Evolutionary conservation across 352 stramenopile genomes (phyloP).

Genomic region (Globisporangium takayamanum): DNA sequence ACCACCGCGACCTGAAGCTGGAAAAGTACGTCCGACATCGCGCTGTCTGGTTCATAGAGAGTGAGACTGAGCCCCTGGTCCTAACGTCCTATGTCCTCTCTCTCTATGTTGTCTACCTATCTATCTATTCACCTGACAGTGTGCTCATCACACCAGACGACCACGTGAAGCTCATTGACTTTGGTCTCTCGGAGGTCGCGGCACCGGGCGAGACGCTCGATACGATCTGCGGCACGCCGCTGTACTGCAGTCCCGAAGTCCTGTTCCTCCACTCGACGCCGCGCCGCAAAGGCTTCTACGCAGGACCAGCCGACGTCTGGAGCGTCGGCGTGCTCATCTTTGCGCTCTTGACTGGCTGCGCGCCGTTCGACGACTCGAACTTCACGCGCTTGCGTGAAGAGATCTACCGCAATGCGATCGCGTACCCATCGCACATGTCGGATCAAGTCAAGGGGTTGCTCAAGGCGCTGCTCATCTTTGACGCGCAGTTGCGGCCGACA

Average conservation of each 20-base stretch:
- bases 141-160: constrained; percentile 90
- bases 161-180: constrained; percentile 94
- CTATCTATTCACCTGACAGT: constrained; percentile 19
- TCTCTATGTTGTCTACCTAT: background rate
- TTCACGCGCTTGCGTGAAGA: constrained; percentile 57
- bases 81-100: background rate
- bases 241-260: constrained; percentile 81
- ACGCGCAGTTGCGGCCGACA: constrained; percentile 50
- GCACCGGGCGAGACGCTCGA: constrained; percentile 55
- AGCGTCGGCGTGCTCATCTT: constrained; percentile 77
- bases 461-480: constrained; percentile 56
- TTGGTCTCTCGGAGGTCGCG: constrained; percentile 90
- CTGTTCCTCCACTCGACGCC: constrained; percentile 49
- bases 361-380: constrained; percentile 73
- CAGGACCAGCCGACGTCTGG: constrained; percentile 70
- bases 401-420: constrained; percentile 61
- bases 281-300: constrained; percentile 39
- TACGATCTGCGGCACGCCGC: constrained; percentile 71
- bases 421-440: constrained; percentile 58
- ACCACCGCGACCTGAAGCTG: constrained; percentile 94
- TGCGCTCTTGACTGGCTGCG: constrained; percentile 72
- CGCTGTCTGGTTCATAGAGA: background rate
- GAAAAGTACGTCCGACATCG: constrained; percentile 74
- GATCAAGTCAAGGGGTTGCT: constrained; percentile 58
- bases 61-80: background rate